These are phyloP conservation scores for Lindgomyces ingoldianus DNA, from an alignment of 495 filamentous ascomycete genomes.

Conservation along the genomic window DNA sequence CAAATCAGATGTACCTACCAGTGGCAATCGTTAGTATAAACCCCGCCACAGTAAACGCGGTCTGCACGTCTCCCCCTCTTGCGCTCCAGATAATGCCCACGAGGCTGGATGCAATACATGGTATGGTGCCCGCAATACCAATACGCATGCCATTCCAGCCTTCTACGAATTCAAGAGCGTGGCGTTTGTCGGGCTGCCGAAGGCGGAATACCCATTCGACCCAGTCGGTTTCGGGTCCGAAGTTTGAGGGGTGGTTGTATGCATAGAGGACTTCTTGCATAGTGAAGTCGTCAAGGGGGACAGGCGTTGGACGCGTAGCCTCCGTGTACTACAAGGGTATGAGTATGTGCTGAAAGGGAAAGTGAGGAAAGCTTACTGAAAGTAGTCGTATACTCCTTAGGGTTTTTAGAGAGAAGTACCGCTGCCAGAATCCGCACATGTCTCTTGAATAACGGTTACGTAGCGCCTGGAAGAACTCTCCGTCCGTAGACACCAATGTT, in stretches of 20 bases:
- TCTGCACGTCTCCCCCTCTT: conserved; percentile 2
- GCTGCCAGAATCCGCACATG: conserved; percentile 5
- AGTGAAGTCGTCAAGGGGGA: conserved; percentile 13
- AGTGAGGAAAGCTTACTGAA: background rate
- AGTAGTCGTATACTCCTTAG: background rate
- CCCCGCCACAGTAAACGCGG: conserved; percentile 21
- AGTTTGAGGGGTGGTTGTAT: conserved; percentile 8
- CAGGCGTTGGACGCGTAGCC: background rate
- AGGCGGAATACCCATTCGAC: conserved; percentile 24
- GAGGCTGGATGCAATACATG: conserved; percentile 12
- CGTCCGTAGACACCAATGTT: background rate
- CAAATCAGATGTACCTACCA: conserved; percentile 2
- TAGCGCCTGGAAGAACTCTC: background rate
- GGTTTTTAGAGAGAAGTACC: conserved; percentile 12
- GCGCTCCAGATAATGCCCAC: conserved; percentile 7
- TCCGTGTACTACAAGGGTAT: conserved; percentile 4
- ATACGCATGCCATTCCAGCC: conserved; percentile 17
- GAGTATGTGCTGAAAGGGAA: background rate
- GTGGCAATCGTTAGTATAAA: conserved; percentile 17
- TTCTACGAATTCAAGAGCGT: conserved; percentile 25
- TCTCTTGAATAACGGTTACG: background rate
- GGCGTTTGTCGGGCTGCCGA: conserved; percentile 11
- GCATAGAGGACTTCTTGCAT: conserved; percentile 25
- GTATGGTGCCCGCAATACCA: background rate
- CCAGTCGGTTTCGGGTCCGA: conserved; percentile 9